Conservation (phyloP, 768 basidiomycete genomes). For the Pilatotrama ljubarskyi region DNA sequence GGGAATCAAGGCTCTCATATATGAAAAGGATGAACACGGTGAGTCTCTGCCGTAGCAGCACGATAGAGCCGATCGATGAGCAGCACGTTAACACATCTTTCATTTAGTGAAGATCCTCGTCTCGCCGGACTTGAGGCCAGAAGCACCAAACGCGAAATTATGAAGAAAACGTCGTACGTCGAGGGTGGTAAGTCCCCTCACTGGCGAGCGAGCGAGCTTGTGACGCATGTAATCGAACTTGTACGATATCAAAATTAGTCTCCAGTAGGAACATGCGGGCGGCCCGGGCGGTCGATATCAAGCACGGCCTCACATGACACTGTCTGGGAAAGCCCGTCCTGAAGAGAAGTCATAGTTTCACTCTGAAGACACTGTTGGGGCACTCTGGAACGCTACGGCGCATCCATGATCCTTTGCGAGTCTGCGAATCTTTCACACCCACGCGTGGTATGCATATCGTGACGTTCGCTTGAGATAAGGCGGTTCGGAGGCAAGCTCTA, state of each 20-base stretch:
- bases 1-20: constrained; percentile 42
- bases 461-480: neutral
- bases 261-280: neutral
- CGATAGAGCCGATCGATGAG: neutral
- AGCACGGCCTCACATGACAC: neutral
- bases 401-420: neutral
- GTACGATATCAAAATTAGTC: constrained; percentile 11
- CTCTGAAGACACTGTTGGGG: neutral
- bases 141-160: no score
- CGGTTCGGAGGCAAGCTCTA: neutral
- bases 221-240: neutral
- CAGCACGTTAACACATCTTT: neutral
- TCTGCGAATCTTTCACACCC: neutral
- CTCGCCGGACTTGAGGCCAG: neutral
- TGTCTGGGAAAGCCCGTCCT: neutral
- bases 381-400: neutral
- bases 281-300: neutral
- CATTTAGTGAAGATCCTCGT: constrained; percentile 1
- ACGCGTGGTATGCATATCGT: neutral
- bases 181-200: no score
- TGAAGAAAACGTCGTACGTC: neutral
- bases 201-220: neutral
- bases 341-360: neutral
- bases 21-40: constrained; percentile 45
- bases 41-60: neutral